Conservation (phyloP, 768 basidiomycete species). For the Mycena sanguinolenta region DNA sequence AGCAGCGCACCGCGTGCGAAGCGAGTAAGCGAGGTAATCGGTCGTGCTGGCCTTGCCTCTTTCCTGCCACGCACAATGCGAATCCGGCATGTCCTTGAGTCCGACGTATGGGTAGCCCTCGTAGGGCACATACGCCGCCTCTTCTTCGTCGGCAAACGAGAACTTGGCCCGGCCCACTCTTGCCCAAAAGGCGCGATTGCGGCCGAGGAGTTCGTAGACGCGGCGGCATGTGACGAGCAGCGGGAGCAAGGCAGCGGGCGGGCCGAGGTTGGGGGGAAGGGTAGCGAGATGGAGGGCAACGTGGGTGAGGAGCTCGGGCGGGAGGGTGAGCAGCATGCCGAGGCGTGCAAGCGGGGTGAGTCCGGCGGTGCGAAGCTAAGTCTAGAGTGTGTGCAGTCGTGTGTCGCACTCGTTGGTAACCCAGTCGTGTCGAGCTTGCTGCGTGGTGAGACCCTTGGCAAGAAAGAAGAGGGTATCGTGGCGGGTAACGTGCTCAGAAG, state of each 20-base stretch:
- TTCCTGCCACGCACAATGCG: too few relatives aligned
- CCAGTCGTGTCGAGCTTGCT: too few relatives aligned
- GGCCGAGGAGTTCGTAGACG: not conserved
- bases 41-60: not conserved
- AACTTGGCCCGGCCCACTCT: not conserved
- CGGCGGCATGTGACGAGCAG: slow-evolving; percentile 14
- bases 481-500: too few relatives aligned
- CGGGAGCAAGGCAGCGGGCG: slow-evolving; percentile 29
- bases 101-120: not conserved
- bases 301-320: slow-evolving; percentile 29
- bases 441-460: too few relatives aligned
- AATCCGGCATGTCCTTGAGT: not conserved
- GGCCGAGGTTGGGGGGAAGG: slow-evolving; percentile 31
- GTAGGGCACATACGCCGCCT: not conserved
- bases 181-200: not conserved
- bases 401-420: too few relatives aligned
- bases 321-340: slow-evolving; percentile 8
- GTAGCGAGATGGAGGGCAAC: slow-evolving; percentile 33
- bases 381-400: too few relatives aligned
- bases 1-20: slow-evolving; percentile 4
- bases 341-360: too few relatives aligned
- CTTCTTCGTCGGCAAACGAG: not conserved
- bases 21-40: not conserved
- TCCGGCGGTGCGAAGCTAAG: too few relatives aligned
- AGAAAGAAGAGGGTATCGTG: too few relatives aligned